Conservation (phyloP, 768 basidiomycete species). For the Albatrellus ellisii region DNA sequence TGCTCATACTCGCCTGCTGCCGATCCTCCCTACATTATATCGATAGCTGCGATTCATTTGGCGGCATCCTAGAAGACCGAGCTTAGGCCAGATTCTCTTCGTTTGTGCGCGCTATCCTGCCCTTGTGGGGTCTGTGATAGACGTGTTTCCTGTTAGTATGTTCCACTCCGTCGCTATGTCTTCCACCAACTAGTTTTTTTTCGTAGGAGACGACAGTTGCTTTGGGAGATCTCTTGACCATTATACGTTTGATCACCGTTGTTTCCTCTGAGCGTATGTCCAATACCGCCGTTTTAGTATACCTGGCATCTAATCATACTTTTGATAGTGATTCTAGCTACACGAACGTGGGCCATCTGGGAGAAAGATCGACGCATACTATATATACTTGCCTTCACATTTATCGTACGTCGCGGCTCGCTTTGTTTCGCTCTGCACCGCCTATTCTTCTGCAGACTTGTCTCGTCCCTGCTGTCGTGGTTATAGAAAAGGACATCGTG, state of each 20-base stretch:
- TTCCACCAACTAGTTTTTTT: background rate
- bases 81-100: conserved; percentile 4
- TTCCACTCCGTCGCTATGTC: background rate
- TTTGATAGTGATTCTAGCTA: conserved; percentile 16
- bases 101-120: conserved; percentile 6
- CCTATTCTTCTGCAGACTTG: conserved; percentile 1
- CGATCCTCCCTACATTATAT: too few relatives aligned
- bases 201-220: background rate
- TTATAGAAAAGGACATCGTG: background rate
- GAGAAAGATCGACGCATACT: conserved; percentile 12
- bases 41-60: conserved; percentile 5
- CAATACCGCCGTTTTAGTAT: background rate
- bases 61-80: background rate
- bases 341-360: conserved; percentile 20
- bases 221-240: background rate
- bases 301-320: background rate
- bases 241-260: conserved; percentile 1
- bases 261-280: conserved; percentile 2
- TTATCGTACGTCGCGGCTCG: background rate
- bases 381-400: background rate
- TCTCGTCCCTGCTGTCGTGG: background rate
- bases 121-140: background rate
- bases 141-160: conserved; percentile 3
- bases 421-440: background rate
- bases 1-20: too few relatives aligned